Evolutionary conservation across 139 green algal genomes (phyloP).

Genomic region (Micractinium conductrix): DNA sequence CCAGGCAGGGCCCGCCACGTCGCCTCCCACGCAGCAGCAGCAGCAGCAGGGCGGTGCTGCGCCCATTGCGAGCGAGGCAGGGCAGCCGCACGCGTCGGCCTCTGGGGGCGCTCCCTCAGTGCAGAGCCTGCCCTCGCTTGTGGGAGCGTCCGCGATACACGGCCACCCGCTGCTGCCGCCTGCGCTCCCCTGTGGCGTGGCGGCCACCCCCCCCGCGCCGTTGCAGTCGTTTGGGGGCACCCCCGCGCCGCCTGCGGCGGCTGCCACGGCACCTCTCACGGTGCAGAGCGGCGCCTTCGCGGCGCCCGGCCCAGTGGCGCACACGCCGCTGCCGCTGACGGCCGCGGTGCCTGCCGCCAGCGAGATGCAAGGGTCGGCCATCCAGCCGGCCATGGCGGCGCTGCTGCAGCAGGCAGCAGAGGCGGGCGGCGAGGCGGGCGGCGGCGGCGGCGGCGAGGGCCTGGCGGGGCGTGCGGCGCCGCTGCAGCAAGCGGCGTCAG

Average conservation of each 20-base stretch:
- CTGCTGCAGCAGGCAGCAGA: not conserved
- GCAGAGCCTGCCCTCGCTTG: constrained; percentile 21
- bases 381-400: not conserved
- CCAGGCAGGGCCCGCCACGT: not conserved
- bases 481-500: constrained; percentile 7
- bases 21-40: not conserved
- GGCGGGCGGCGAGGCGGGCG: not conserved
- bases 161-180: constrained; percentile 31
- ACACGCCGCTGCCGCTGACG: no score
- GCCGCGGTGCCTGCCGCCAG: not conserved
- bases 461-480: not conserved
- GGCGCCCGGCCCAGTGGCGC: not conserved
- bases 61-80: not conserved
- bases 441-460: no score
- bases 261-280: not conserved
- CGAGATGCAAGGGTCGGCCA: constrained; percentile 16
- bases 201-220: not conserved
- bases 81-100: not conserved
- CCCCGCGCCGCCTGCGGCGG: not conserved
- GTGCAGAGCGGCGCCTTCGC: not conserved
- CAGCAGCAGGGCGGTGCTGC: not conserved
- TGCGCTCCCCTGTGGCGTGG: not conserved
- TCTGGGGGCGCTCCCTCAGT: not conserved
- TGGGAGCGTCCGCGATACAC: constrained; percentile 26
- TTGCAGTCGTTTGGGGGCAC: constrained; percentile 17